Conservation (phyloP, 768 basidiomycete species). For the Rhodotorula taiwanensis region DNA sequence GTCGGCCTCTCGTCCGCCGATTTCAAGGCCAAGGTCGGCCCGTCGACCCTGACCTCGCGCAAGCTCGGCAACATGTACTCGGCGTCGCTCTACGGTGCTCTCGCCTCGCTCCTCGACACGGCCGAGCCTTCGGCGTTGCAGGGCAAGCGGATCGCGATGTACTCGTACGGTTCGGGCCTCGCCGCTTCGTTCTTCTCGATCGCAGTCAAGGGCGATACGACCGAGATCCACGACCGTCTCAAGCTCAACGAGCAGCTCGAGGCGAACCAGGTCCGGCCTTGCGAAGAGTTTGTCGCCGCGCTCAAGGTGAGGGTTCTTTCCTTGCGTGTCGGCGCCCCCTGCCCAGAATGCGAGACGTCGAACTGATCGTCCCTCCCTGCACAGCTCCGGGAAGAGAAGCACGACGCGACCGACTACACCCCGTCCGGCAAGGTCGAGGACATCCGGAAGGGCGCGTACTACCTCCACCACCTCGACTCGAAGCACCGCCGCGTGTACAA, state of each 20-base stretch:
- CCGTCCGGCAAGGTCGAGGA: constrained; percentile 81
- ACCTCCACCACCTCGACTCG: constrained; percentile 79
- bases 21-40: constrained; percentile 69
- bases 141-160: constrained; percentile 83
- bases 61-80: constrained; percentile 99
- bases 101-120: constrained; percentile 73
- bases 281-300: constrained; percentile 83
- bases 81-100: constrained; percentile 86
- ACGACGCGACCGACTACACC: constrained; percentile 76
- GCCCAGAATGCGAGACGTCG: too few species aligned
- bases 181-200: constrained; percentile 91
- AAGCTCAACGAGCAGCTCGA: constrained; percentile 70
- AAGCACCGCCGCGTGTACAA: constrained; percentile 88
- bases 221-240: constrained; percentile 71
- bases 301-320: too few species aligned
- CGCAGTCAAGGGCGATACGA: constrained; percentile 77
- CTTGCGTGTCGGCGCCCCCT: constrained; percentile 22
- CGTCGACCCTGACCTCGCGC: constrained; percentile 76
- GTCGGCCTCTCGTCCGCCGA: constrained; percentile 65
- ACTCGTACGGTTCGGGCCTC: constrained; percentile 92
- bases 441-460: constrained; percentile 90
- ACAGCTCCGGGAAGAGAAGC: constrained; percentile 92
- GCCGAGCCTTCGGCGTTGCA: constrained; percentile 63
- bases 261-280: constrained; percentile 81
- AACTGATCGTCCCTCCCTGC: not conserved